Evolutionary conservation across 106 monocot species (phyloP), one percentile per base, ranked within the genome.

Genomic region (Cymbidium sinense): DNA sequence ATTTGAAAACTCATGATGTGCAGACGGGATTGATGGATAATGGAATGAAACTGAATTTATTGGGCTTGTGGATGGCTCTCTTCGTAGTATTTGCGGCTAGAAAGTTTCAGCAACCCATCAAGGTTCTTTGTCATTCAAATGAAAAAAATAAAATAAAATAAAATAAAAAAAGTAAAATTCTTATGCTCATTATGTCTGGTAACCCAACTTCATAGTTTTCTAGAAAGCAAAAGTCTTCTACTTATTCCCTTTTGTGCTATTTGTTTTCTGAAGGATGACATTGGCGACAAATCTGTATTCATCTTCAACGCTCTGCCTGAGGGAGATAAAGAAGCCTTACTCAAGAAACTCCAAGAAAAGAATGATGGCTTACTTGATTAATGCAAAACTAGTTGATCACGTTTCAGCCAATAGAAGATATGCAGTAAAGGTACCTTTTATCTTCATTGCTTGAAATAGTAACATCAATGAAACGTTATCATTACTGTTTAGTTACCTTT

Each of bases 211-310:
- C 15, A 43, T n/a, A 70, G 30, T 27, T 69, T 34, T 27, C 47
- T 47, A 47, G 47, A 47, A 47, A 15, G 11, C 13, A 13, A 47
- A 11, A 47, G 11, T 34, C 25, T 19, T 11, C 34, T 74, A 25
- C 20, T 41, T 74, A 0, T 31, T 62, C 61, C 5, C 47, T 13
- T 25, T 43, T 1, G 27, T 13, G 30, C 11, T 39, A 23, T 77
- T 29, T 11, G 7, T 35, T 61, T 50, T 28, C 41, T 62, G 6
- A 18, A 93, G 95, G 93, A 96, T 84, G 95, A 96, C 75, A 93
- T 96, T 35, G 95, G 95, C 19, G 93, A 96, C 83, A 96, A 96
- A 87, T 96, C 95, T n/a, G 81, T 96, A 10, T 96, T 96, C 87
- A 87, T 96, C 81, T 96, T 96, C 81, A 89, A 93, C 79, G 95